Conservation (phyloP, 495 filamentous ascomycete genomes). For the Amniculicola lignicola region DNA sequence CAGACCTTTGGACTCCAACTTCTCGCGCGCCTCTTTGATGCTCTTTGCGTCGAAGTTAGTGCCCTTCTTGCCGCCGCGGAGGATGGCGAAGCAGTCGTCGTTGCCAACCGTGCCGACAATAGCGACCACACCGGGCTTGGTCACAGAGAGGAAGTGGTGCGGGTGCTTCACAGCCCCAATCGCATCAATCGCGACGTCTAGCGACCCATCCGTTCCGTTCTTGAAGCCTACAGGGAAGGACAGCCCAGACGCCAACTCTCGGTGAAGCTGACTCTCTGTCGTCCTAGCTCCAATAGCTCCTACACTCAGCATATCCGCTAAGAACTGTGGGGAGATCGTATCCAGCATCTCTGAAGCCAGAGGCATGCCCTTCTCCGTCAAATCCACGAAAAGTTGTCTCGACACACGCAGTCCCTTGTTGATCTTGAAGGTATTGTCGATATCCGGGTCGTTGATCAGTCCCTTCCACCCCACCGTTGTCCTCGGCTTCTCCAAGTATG, state of each 20-base stretch:
- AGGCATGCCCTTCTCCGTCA: slow-evolving; percentile 95
- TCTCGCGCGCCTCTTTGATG: slow-evolving; percentile 70
- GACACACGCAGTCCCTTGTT: slow-evolving; percentile 91
- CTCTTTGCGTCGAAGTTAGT: slow-evolving; percentile 90
- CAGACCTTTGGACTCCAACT: slow-evolving; percentile 63
- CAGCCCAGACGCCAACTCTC: slow-evolving; percentile 88
- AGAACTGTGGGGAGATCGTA: slow-evolving; percentile 96
- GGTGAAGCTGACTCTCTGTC: slow-evolving; percentile 92
- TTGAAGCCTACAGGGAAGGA: slow-evolving; percentile 99
- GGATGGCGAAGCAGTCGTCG: slow-evolving; percentile 96
- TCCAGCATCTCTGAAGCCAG: slow-evolving; percentile 98
- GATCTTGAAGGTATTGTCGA: slow-evolving; percentile 98
- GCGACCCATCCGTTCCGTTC: slow-evolving; percentile 93
- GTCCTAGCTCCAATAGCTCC: slow-evolving; percentile 94
- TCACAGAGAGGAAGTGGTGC: slow-evolving; percentile 98
- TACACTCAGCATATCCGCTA: slow-evolving; percentile 88
- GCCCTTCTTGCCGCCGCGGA: slow-evolving; percentile 87
- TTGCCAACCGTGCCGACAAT: slow-evolving; percentile 96
- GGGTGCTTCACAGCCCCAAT: slow-evolving; percentile 90
- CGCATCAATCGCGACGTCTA: slow-evolving; percentile 91
- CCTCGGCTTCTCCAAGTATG: slow-evolving; percentile 97
- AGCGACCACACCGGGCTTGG: slow-evolving; percentile 92
- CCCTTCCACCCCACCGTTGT: slow-evolving; percentile 99
- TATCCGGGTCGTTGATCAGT: slow-evolving; percentile 97
- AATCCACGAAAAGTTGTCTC: slow-evolving; percentile 88